These are phyloP conservation scores for Cordyceps javanica DNA, from an alignment of 2,329 filamentous ascomycete species.

Conservation along the genomic window DNA sequence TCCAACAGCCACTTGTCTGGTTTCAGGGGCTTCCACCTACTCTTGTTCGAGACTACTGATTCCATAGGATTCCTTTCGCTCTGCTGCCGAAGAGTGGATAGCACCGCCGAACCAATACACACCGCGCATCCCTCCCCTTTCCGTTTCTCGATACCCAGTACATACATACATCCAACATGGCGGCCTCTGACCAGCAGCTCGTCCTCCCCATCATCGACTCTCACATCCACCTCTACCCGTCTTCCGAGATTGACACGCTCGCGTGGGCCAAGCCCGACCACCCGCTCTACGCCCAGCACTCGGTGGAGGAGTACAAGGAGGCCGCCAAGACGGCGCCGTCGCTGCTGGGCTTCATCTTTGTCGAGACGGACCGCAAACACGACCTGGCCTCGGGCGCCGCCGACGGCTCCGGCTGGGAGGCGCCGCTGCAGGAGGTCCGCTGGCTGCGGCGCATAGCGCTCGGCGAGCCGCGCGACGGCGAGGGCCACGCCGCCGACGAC, in stretches of 20 bases:
- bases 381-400: conserved; percentile 41
- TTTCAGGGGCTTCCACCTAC: not conserved
- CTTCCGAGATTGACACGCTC: conserved; percentile 58
- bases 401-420: conserved; percentile 54
- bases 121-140: not conserved
- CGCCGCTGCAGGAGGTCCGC: conserved; percentile 65
- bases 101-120: not conserved
- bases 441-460: conserved; percentile 62
- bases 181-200: conserved; percentile 16
- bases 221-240: conserved; percentile 84
- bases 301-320: conserved; percentile 55
- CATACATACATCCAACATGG: not conserved
- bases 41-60: not conserved
- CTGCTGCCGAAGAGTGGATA: not conserved
- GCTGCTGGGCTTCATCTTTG: conserved; percentile 68
- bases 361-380: conserved; percentile 74
- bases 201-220: conserved; percentile 70
- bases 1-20: not conserved
- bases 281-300: conserved; percentile 58
- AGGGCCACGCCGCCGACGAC: conserved; percentile 45
- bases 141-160: not conserved
- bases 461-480: conserved; percentile 48
- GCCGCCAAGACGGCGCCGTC: conserved; percentile 34
- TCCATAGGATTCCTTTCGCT: not conserved
- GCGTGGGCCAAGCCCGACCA: conserved; percentile 59